Evolutionary conservation across 2,329 filamentous ascomycete species (phyloP).

Genomic region (Eutypella sp.): DNA sequence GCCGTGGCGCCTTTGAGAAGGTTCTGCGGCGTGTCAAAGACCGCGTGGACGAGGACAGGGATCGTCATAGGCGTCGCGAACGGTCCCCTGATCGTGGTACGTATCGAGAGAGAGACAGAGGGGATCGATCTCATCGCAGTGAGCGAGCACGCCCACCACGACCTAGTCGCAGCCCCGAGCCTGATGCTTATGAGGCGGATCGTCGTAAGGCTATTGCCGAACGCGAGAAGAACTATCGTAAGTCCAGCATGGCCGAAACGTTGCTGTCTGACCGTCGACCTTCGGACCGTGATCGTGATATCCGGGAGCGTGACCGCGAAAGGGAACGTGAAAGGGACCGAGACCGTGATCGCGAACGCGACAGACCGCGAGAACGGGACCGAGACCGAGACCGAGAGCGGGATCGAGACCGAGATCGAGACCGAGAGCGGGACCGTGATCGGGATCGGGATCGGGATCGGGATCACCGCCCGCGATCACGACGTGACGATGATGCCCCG

Average conservation of each 20-base stretch:
- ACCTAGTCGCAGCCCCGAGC: slow-evolving; percentile 82
- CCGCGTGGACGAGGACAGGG: slow-evolving; percentile 80
- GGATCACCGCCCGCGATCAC: slow-evolving; percentile 44
- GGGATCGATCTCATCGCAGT: slow-evolving; percentile 60
- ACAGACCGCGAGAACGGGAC: no score
- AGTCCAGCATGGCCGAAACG: slow-evolving; percentile 64
- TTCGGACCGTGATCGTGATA: slow-evolving; percentile 37
- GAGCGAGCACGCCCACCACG: slow-evolving; percentile 50
- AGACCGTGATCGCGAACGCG: slow-evolving; percentile 38
- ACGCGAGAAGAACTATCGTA: slow-evolving; percentile 88
- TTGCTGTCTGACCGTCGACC: slow-evolving; percentile 50
- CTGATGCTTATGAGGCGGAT: slow-evolving; percentile 92
- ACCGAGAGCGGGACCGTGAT: slow-evolving; percentile 33
- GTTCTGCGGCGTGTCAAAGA: slow-evolving; percentile 86
- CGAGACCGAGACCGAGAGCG: slow-evolving; percentile 27
- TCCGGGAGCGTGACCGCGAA: slow-evolving; percentile 34
- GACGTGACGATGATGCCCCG: slow-evolving; percentile 56
- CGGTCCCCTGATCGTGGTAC: slow-evolving; percentile 49
- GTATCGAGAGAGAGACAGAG: slow-evolving; percentile 53
- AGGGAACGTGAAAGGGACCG: slow-evolving; percentile 33
- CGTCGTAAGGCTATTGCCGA: slow-evolving; percentile 89
- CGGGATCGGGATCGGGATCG: slow-evolving; percentile 32
- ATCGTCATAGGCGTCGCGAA: slow-evolving; percentile 54
- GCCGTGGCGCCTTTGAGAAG: slow-evolving; percentile 84
- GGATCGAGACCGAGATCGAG: slow-evolving; percentile 31